Evolutionary conservation across 2,329 filamentous ascomycete species (phyloP).

Genomic region (Tolypocladium pustulatum): DNA sequence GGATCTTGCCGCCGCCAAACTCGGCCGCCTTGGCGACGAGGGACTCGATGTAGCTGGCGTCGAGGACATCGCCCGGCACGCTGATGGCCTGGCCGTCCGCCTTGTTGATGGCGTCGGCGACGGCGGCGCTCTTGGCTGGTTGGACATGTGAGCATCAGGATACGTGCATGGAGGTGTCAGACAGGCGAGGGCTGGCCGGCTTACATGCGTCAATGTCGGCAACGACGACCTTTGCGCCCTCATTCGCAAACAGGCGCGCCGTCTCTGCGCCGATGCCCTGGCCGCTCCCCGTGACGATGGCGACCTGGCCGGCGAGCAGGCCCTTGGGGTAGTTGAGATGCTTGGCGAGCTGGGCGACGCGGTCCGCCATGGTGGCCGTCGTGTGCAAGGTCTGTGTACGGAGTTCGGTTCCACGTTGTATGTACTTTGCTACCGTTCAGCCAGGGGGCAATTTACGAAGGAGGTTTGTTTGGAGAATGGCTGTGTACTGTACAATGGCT

Average conservation of each 20-base stretch:
- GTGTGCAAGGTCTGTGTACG: no score
- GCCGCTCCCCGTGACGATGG: constrained; percentile 78
- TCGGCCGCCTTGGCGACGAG: constrained; percentile 67
- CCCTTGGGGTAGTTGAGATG: constrained; percentile 79
- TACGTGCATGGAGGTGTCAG: neutral
- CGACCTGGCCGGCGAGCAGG: constrained; percentile 67
- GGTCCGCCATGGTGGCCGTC: constrained; percentile 34
- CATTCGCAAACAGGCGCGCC: constrained; percentile 73
- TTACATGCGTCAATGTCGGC: constrained; percentile 70
- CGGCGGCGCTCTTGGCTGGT: constrained; percentile 55
- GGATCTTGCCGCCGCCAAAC: constrained; percentile 79
- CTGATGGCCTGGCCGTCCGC: constrained; percentile 58
- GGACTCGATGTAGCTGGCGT: constrained; percentile 56
- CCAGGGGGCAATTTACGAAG: no score
- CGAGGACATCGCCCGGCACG: constrained; percentile 67
- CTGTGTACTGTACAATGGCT: neutral
- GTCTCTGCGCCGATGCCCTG: constrained; percentile 85
- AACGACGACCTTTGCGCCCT: constrained; percentile 76
- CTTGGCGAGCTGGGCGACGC: constrained; percentile 59
- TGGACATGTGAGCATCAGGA: neutral
- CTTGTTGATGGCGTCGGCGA: constrained; percentile 60
- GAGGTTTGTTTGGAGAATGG: neutral
- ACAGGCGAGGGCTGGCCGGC: constrained; percentile 14
- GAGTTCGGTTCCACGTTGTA: no score
- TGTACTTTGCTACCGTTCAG: no score